Conservation (phyloP, 2,329 filamentous ascomycete genomes). For the Exophiala xenobiotica region DNA sequence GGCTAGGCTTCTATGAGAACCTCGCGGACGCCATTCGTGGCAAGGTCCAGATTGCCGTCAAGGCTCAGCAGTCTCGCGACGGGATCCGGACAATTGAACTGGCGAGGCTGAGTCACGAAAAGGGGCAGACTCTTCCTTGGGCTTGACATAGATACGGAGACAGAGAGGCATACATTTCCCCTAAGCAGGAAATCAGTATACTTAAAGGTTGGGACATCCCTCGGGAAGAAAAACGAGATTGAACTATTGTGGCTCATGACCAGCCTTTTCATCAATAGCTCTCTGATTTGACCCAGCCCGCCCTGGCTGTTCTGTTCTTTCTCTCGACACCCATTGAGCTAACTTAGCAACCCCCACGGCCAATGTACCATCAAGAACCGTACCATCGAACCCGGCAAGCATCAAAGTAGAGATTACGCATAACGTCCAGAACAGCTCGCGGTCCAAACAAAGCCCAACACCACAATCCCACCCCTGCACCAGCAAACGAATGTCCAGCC, state of each 20-base stretch:
- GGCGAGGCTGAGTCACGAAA: constrained; percentile 14
- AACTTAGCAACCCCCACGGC: too few species aligned
- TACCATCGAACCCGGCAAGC: too few species aligned
- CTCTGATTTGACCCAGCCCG: too few species aligned
- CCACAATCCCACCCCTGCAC: background rate
- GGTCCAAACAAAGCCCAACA: background rate
- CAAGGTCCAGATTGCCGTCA: constrained; percentile 12
- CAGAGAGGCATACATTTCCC: background rate
- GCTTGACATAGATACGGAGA: constrained; percentile 1
- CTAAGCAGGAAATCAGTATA: background rate
- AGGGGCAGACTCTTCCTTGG: constrained; percentile 14
- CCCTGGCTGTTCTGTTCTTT: too few species aligned
- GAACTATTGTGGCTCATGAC: too few species aligned
- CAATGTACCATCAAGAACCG: too few species aligned
- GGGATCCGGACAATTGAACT: constrained; percentile 25
- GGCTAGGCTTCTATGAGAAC: constrained; percentile 25
- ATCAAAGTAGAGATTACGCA: too few species aligned
- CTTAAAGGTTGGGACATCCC: too few species aligned
- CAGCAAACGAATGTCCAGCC: constrained; percentile 1
- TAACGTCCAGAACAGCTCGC: too few species aligned
- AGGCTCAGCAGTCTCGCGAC: constrained; percentile 18
- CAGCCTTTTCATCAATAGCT: too few species aligned
- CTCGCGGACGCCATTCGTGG: constrained; percentile 14
- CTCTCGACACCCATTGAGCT: too few species aligned
- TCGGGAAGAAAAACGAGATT: too few species aligned